phyloP scores from a whole-genome alignment of 1,139 yeast species.

The Scheffersomyces stambukii region DNA sequence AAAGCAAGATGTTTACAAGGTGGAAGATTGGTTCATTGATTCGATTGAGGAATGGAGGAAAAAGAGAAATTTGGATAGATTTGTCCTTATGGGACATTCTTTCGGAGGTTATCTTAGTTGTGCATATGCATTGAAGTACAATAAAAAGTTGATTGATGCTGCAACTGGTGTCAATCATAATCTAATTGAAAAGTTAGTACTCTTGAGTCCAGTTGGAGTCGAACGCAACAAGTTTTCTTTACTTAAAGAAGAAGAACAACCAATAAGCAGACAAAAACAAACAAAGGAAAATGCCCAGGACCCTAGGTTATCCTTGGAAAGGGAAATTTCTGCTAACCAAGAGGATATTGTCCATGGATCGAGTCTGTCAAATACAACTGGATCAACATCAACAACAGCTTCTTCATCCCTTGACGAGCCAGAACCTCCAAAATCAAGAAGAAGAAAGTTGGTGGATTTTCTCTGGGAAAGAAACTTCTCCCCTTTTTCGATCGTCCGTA shows the following conservation, averaged over 20 bases:
- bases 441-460: conserved; percentile 21
- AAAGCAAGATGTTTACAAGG: conserved; percentile 33
- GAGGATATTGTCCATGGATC: conserved; percentile 20
- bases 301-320: conserved; percentile 16
- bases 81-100: conserved; percentile 84
- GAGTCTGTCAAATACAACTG: too few species aligned
- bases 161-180: conserved; percentile 15
- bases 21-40: conserved; percentile 76
- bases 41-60: conserved; percentile 82
- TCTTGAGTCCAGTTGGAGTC: conserved; percentile 45
- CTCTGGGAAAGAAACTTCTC: conserved; percentile 39
- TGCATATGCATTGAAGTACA: conserved; percentile 69
- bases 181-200: conserved; percentile 35
- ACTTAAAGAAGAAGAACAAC: conserved; percentile 16
- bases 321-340: conserved; percentile 27
- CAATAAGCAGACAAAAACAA: conserved; percentile 12
- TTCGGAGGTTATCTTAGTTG: conserved; percentile 87
- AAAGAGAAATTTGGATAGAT: conserved; percentile 48
- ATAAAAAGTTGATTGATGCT: conserved; percentile 26
- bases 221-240: conserved; percentile 34
- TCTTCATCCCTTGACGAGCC: conserved; percentile 6
- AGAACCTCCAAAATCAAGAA: conserved; percentile 14
- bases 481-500: conserved; percentile 34
- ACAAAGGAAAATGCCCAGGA: conserved; percentile 12
- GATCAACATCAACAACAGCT: too few species aligned